Conservation (phyloP, 805 yeast species). For the Priceomyces carsonii region DNA sequence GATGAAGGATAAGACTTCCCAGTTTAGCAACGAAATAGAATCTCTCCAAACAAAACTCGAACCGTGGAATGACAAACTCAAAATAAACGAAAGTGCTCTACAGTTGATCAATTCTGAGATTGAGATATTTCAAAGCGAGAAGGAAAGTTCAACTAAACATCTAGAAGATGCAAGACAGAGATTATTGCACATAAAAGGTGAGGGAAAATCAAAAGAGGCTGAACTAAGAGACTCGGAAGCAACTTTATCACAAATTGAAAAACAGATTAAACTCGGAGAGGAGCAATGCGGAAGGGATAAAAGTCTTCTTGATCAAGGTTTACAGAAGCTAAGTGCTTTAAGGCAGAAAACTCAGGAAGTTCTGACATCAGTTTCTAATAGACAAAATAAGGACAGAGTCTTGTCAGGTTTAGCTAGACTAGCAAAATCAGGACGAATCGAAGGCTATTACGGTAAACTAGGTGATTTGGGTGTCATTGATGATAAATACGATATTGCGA, state of each 20-base stretch:
- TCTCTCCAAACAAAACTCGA: slow-evolving; percentile 63
- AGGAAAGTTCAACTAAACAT: slow-evolving; percentile 44
- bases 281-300: slow-evolving; percentile 54
- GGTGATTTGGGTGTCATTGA: slow-evolving; percentile 94
- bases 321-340: slow-evolving; percentile 48
- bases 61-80: slow-evolving; percentile 78
- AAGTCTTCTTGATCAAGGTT: slow-evolving; percentile 52
- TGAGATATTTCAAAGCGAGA: slow-evolving; percentile 54
- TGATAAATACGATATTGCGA: slow-evolving; percentile 85
- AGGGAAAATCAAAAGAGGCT: slow-evolving; percentile 51
- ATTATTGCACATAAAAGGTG: slow-evolving; percentile 45
- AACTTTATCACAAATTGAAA: slow-evolving; percentile 49
- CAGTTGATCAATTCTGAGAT: slow-evolving; percentile 66
- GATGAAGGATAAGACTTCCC: slow-evolving; percentile 73
- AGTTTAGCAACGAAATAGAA: slow-evolving; percentile 64
- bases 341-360: slow-evolving; percentile 73
- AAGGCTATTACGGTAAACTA: slow-evolving; percentile 84
- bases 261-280: slow-evolving; percentile 60
- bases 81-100: slow-evolving; percentile 61
- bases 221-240: slow-evolving; percentile 46
- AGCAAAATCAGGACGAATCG: slow-evolving; percentile 76
- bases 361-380: slow-evolving; percentile 51
- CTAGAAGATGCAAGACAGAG: slow-evolving; percentile 44
- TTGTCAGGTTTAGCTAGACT: slow-evolving; percentile 66
- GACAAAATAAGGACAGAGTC: slow-evolving; percentile 73